These are phyloP conservation scores for Tetragonia tetragonoides DNA, from an alignment of 148 eudicot species.

Conservation along the genomic window DNA sequence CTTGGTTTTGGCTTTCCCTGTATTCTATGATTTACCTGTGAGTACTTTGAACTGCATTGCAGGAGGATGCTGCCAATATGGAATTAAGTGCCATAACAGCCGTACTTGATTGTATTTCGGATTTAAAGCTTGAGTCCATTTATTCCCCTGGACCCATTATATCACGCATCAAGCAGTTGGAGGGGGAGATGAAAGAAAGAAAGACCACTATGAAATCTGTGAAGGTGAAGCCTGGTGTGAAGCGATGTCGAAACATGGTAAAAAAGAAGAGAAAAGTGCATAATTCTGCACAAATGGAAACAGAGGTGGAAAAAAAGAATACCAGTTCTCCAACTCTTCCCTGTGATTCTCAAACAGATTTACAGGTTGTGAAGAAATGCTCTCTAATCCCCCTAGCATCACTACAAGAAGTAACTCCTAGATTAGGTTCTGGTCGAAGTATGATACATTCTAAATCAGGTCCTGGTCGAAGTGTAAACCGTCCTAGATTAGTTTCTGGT, in stretches of 20 bases:
- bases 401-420: not conserved
- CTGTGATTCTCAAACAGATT: not conserved
- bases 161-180: conserved; percentile 9
- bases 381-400: not conserved
- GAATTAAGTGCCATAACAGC: conserved; percentile 7
- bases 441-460: too few species aligned
- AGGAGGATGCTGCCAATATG: conserved; percentile 15
- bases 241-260: not conserved
- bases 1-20: not conserved
- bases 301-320: not conserved
- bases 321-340: not conserved
- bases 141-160: conserved; percentile 1
- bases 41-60: not conserved
- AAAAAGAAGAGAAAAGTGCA: not conserved
- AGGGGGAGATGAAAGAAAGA: not conserved
- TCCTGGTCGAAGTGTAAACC: too few species aligned
- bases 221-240: not conserved
- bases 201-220: not conserved
- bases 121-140: conserved; percentile 2
- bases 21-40: not conserved
- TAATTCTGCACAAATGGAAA: too few species aligned
- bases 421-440: not conserved
- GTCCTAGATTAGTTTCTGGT: too few species aligned
- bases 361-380: not conserved
- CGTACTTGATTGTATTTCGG: conserved; percentile 8